Evolutionary conservation across 345 rosid species (phyloP), one percentile per base, ranked within the genome.

Genomic region (Passiflora organensis): DNA sequence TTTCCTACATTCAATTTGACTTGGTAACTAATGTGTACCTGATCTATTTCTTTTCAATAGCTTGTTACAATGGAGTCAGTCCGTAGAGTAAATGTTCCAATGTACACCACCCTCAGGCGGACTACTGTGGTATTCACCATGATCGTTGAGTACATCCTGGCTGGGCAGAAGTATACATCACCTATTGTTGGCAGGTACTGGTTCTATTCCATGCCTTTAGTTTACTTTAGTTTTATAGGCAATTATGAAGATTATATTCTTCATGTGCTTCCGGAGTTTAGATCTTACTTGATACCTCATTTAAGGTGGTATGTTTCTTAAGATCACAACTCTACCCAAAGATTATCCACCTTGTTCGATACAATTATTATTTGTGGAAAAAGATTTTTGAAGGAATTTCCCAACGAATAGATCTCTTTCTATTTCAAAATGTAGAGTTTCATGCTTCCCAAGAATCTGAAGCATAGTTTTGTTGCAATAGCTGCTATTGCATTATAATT

Each of bases 101-200:
- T 94, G 99, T 94, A 94, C 66, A 94, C 99, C 53, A 87, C 99
- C 5, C 91, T 94, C 53, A 83, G 99, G 73, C 87, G 99, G 65
- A 94, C 95, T 0, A 94, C 96, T 0, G 88, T 94, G 53, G 95
- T 78, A 23, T 94, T 94, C 75, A 89, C 99, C 15, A 89, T 94
- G 99, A 63, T 83, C 53, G 75, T 84, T 73, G 99, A 94, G 72
- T 83, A 75, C 63, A 64, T 86, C 79, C 80, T 89, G 36, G 82
- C 91, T 12, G 80, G 96, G 51, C 89, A 89, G 74, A 83, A 72
- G 61, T 94, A 85, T 65, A 63, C 97, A 14, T 69, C 76, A 48
- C 73, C 89, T 50, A 67, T 86, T 61, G 53, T 89, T 53, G 95
- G 96, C 78, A 93, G 99, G 99, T 85, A 69, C 73, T 52, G 11